Percentiles rank a stretch among this genome's conserved stretches.
Evolutionary conservation across 2,329 filamentous ascomycete species (phyloP).

Genomic region (Pseudogymnoascus sp.): DNA sequence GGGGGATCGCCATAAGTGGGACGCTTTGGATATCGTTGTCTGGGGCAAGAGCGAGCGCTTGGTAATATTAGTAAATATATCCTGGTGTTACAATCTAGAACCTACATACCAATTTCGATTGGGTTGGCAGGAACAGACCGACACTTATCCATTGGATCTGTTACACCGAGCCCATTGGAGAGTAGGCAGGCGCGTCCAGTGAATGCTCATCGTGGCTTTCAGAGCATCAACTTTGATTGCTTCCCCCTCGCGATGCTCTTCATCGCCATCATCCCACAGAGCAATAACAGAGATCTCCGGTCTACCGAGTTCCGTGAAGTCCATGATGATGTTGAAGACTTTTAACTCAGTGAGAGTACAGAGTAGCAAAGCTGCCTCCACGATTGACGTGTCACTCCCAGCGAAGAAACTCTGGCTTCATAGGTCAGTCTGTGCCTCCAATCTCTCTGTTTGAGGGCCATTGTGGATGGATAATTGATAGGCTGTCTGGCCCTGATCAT

Average conservation of each 20-base stretch:
- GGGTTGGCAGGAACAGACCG: slow-evolving; percentile 28
- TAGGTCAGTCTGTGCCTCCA: not conserved
- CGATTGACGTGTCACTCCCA: not conserved
- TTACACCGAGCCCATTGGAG: slow-evolving; percentile 86
- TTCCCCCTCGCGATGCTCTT: not conserved
- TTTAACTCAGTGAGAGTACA: not conserved
- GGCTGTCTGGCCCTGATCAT: not conserved
- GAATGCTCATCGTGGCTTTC: not conserved
- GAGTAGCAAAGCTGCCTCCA: not conserved
- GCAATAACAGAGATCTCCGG: not conserved
- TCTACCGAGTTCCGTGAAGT: not conserved
- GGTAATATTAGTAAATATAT: slow-evolving; percentile 7
- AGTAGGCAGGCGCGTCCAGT: slow-evolving; percentile 38
- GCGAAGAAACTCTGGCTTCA: not conserved
- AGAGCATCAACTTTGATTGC: not conserved
- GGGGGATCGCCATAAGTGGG: not conserved
- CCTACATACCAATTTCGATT: slow-evolving; percentile 1
- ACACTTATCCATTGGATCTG: slow-evolving; percentile 83
- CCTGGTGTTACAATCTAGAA: not conserved
- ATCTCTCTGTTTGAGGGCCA: not conserved
- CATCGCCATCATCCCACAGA: not conserved
- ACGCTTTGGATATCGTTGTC: not conserved
- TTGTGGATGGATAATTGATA: not conserved
- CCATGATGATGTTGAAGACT: not conserved
- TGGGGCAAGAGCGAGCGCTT: not conserved